Base-by-base conservation (phyloP, 768 basidiomycete genomes). In the Trametes villosa region DNA sequence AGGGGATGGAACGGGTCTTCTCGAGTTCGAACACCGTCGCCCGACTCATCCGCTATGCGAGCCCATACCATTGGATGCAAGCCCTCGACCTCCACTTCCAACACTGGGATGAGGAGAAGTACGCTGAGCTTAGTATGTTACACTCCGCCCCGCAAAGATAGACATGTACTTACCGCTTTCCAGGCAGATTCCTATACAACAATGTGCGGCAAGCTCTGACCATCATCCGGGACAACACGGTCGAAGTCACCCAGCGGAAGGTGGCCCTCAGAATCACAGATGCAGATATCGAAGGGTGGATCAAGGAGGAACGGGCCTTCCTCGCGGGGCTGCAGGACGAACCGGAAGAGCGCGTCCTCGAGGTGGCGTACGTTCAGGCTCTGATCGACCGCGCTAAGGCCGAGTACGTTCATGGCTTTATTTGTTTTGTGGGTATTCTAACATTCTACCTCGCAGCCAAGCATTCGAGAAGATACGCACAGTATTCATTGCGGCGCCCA, bases 71-170 rank as follows among this genome's bases (percentile, higher is more conserved):
- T 36, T 57, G 57, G 22, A 12, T 17, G 13, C 59, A 57, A 33
- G 24, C 18, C 13, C 20, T 69, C 20, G 49, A 66, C 50, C 33
- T 64, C 9, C 51, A 57, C 59, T 66, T 63, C 52, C 26, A 36
- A 33, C 67, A 66, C 52, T 68, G 68, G 64, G 67, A 69, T 55
- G 62, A 68, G 29, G 67, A 68, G 22, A 65, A 61, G 47, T 64
- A 64, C 34, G 24, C 31, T 27, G 59, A 54, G 20, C 44, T 66
- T 4, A 55, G 62, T 66, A 36, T 11, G 61, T 57, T 7, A 20
- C 24, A 34, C 29, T 46, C 17, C 18, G 44, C 13, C 26, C 27
- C 12, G 11, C n/a, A 40, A 17, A n/a, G 9, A 8, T 22, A 15
- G 9, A 9, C 17, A 15, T 20, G 17, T n/a, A 12, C 26, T 4